Percentiles rank a stretch among this genome's conserved stretches.
These are phyloP conservation scores for Glonium stellatum DNA, from an alignment of 495 filamentous ascomycete genomes.

Conservation along the genomic window DNA sequence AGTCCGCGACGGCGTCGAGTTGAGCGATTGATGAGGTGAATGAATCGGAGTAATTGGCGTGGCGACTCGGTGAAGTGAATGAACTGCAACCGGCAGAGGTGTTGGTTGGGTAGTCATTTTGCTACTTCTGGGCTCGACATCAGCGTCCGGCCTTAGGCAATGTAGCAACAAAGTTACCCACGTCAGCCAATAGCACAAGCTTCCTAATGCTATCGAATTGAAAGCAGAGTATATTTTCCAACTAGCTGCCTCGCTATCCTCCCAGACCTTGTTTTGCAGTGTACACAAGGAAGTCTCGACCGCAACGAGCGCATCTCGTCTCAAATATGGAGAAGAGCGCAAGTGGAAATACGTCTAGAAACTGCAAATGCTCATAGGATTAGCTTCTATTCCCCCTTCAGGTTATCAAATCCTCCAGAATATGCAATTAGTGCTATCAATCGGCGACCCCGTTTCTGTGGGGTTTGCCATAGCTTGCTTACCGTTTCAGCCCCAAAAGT, in stretches of 20 bases:
- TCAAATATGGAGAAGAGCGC: no score
- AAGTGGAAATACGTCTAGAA: no score
- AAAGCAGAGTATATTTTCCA: no score
- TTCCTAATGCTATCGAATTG: no score
- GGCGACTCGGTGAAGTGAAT: neutral
- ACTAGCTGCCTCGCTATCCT: neutral
- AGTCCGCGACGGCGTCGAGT: constrained; percentile 25
- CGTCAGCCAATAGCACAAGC: neutral
- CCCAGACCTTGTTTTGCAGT: neutral
- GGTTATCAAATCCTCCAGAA: neutral
- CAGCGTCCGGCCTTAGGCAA: neutral
- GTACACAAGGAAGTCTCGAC: neutral
- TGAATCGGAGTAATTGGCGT: constrained; percentile 23
- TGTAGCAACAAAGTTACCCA: neutral
- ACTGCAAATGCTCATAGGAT: no score
- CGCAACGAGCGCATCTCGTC: neutral
- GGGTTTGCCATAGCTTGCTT: neutral
- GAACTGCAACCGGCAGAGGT: neutral
- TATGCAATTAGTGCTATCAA: neutral
- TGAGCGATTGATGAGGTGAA: constrained; percentile 27
- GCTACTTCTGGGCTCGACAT: neutral
- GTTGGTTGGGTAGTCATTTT: neutral
- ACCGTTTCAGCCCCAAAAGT: neutral
- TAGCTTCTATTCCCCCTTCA: no score
- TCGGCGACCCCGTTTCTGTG: neutral